phyloP scores from a whole-genome alignment of 768 basidiomycete genomes.

The Neoboletus magnificus region DNA sequence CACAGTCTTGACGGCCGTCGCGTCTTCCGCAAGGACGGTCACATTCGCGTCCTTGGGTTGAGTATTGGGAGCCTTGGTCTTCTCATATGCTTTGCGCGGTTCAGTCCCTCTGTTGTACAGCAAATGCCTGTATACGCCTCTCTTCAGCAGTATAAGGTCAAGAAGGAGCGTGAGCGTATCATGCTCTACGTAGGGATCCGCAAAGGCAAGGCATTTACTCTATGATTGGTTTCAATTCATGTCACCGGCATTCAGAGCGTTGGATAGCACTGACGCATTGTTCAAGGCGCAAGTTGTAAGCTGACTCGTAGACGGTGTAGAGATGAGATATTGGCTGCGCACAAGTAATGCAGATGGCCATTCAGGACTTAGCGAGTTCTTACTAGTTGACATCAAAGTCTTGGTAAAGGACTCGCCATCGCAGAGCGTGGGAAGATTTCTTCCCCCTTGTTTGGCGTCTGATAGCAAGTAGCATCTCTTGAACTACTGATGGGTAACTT shows the following conservation, averaged over 20 bases:
- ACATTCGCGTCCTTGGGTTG: neutral
- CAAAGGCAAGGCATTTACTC: slow-evolving; percentile 63
- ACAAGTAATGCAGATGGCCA: slow-evolving; percentile 83
- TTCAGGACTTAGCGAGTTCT: slow-evolving; percentile 23
- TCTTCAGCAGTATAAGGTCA: slow-evolving; percentile 79
- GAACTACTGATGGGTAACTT: neutral
- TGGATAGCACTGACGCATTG: slow-evolving; percentile 62
- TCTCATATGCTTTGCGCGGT: slow-evolving; percentile 46
- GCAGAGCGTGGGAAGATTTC: slow-evolving; percentile 7
- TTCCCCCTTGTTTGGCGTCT: neutral
- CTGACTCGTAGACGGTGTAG: slow-evolving; percentile 80
- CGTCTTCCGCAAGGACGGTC: neutral
- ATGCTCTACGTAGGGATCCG: slow-evolving; percentile 86
- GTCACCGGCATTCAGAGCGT: neutral
- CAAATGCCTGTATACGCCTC: slow-evolving; percentile 78
- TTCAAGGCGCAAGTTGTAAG: slow-evolving; percentile 74
- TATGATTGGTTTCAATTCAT: slow-evolving; percentile 26
- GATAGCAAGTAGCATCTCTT: neutral
- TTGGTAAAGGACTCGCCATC: too few species aligned
- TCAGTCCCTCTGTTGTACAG: slow-evolving; percentile 75
- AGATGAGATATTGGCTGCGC: slow-evolving; percentile 60
- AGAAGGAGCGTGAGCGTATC: slow-evolving; percentile 69
- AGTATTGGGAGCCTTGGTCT: neutral
- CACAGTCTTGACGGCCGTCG: neutral
- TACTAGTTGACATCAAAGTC: too few species aligned